Evolutionary conservation across 2,329 filamentous ascomycete species (phyloP).

Genomic region (Diaporthe sp.): DNA sequence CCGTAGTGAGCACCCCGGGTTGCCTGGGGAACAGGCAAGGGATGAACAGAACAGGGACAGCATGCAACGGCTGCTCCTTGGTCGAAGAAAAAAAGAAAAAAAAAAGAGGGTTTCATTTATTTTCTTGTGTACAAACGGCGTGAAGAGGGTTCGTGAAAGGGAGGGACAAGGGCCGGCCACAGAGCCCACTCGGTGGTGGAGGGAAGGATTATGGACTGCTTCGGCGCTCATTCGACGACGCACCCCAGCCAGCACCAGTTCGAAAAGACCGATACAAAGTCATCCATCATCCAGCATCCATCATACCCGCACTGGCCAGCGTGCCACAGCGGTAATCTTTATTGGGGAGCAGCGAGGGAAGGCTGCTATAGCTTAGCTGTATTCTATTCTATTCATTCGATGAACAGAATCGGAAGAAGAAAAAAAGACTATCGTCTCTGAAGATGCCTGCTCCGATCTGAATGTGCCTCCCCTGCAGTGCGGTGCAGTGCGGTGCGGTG

Average conservation of each 20-base stretch:
- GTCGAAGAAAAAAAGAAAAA: constrained; percentile 6
- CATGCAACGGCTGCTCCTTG: constrained; percentile 25
- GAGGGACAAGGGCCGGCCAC: background rate
- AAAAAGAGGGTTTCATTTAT: constrained; percentile 26
- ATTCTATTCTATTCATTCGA: constrained; percentile 26
- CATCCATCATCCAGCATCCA: constrained; percentile 13
- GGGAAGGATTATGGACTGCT: constrained; percentile 27
- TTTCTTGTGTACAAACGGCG: constrained; percentile 34
- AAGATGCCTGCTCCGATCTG: background rate
- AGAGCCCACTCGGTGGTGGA: constrained; percentile 19
- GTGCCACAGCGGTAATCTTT: constrained; percentile 30
- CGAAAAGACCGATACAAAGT: constrained; percentile 20
- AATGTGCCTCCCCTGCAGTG: background rate
- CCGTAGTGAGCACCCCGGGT: background rate
- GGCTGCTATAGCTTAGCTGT: constrained; percentile 27
- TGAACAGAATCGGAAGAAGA: constrained; percentile 24
- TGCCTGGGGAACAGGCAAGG: constrained; percentile 10
- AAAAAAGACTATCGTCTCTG: constrained; percentile 21
- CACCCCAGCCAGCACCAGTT: constrained; percentile 6
- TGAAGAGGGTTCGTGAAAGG: constrained; percentile 25
- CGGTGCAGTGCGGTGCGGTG: background rate
- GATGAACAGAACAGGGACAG: constrained; percentile 28
- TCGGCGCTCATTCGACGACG: constrained; percentile 29
- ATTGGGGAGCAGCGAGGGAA: constrained; percentile 27
- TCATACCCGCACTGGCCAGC: constrained; percentile 22